Evolutionary conservation across 2,329 filamentous ascomycete genomes (phyloP), one percentile per base, ranked within the genome.

Genomic region (Ophiostoma ulmi): DNA sequence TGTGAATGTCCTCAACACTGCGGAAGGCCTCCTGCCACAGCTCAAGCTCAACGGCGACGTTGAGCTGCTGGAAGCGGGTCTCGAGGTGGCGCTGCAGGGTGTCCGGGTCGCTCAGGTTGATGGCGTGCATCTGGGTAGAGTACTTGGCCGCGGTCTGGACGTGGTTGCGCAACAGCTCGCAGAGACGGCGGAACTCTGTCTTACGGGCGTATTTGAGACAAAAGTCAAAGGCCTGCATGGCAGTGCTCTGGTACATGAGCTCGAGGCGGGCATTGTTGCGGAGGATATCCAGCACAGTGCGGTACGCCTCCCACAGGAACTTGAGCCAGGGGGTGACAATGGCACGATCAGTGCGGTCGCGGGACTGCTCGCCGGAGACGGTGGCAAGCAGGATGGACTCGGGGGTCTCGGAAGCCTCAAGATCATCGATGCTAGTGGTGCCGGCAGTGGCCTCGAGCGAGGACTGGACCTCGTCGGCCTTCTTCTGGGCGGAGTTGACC

Each of bases 21-120:
- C 95, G 92, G 91, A 99, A 99, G 74, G 95, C 95, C 84, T 99
- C 95, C 83, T 99, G 95, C 95, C 95, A 99, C 64, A 99, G 84
- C 83, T 99, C 95, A 71, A 99, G 87, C 83, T 99, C 95, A 72
- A 98, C 95, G 65, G 95, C 95, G 67, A 98, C 95, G 78, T 99
- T 98, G 73, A 99, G 85, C 84, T 99, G 95, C 83, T 97, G 93
- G 83, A 99, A 99, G 76, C 95, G 93, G 69, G 95, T 99, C 81
- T 99, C 95, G 68, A 99, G 85, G 80, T 99, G 95, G 76, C 95
- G 92, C 83, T 99, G 95, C 70, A 99, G 87, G 41, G 95, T 99
- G 79, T 99, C 95, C 22, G 95, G 92, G 77, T 99, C 95, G 81
- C 93, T 98, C 74, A 99, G 85, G 84, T 99, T 99, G 85, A 99